A percentile compares a stretch with the other conserved stretches of the same genome.
Evolutionary conservation across 2,329 filamentous ascomycete genomes (phyloP).

Genomic region (Aureobasidium leucospermi): DNA sequence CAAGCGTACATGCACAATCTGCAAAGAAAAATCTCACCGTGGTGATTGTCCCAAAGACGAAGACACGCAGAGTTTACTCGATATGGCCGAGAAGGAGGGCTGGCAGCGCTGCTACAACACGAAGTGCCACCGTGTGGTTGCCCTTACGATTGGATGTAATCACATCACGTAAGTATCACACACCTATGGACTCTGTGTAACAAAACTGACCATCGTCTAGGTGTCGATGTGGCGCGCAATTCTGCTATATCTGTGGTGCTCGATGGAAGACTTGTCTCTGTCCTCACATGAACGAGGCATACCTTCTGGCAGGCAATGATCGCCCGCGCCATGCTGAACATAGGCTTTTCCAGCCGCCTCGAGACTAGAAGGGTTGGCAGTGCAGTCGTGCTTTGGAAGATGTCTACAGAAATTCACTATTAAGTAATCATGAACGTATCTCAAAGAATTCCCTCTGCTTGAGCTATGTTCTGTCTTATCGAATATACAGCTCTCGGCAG

Average conservation of each 20-base stretch:
- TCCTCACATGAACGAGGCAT: not conserved
- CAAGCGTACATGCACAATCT: not conserved
- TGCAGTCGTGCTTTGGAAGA: too few relatives aligned
- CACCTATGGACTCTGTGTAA: too few relatives aligned
- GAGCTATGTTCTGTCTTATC: too few relatives aligned
- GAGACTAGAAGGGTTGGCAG: not conserved
- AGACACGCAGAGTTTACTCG: not conserved
- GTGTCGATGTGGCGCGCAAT: not conserved
- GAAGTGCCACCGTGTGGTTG: not conserved
- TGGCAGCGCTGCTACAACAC: conserved; percentile 1
- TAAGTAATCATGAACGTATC: too few relatives aligned
- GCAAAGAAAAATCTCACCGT: not conserved
- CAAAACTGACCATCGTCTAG: not conserved
- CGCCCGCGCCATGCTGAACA: not conserved
- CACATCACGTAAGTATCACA: not conserved
- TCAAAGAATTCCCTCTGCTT: too few relatives aligned
- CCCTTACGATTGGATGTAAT: not conserved
- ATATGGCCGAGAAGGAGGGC: not conserved
- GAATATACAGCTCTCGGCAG: too few relatives aligned
- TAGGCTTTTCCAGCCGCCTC: not conserved
- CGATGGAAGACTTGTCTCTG: conserved; percentile 2
- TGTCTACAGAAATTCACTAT: too few relatives aligned
- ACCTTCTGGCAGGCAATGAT: not conserved
- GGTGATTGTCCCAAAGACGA: conserved; percentile 1
- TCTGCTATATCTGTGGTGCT: not conserved